Percentiles rank a stretch among this genome's conserved stretches.
phyloP scores from a whole-genome alignment of 371 early-diverging fungal species.

The Batrachochytrium dendrobatidis region DNA sequence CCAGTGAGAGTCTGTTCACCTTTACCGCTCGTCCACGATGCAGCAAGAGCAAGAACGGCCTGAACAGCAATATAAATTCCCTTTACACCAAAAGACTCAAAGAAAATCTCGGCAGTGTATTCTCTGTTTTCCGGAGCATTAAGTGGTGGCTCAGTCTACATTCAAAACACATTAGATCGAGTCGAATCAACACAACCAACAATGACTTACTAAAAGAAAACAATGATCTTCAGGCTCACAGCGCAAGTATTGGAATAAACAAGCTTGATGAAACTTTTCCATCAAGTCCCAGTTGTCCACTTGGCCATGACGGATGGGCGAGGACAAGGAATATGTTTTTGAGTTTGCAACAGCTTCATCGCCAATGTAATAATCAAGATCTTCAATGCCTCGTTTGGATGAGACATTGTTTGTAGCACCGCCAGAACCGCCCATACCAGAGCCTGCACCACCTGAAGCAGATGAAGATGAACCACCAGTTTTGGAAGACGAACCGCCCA shows the following conservation, averaged over 20 bases:
- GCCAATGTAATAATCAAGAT: conserved; percentile 94
- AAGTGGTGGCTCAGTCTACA: conserved; percentile 98
- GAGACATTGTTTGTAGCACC: conserved; percentile 59
- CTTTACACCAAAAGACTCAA: conserved; percentile 99
- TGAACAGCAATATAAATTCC: conserved; percentile 99
- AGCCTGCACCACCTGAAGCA: neutral
- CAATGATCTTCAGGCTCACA: conserved; percentile 97
- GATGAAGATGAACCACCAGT: conserved; percentile 8
- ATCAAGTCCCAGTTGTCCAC: conserved; percentile 57
- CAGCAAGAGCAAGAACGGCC: conserved; percentile 91
- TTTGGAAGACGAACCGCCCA: conserved; percentile 43
- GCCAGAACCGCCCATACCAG: neutral
- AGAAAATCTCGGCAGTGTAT: conserved; percentile 99
- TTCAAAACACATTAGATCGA: conserved; percentile 29
- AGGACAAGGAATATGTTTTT: conserved; percentile 42
- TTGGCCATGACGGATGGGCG: conserved; percentile 45
- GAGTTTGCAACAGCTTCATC: conserved; percentile 85
- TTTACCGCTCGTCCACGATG: conserved; percentile 54
- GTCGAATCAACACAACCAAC: neutral
- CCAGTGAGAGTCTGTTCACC: conserved; percentile 77
- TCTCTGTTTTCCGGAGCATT: conserved; percentile 99
- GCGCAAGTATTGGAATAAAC: conserved; percentile 92
- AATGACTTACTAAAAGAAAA: conserved; percentile 73
- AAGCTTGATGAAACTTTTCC: conserved; percentile 87
- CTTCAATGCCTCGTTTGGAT: conserved; percentile 94